Evolutionary conservation across 2,329 filamentous ascomycete species (phyloP), one percentile per base, ranked within the genome.

Genomic region (Aspergillus latus): DNA sequence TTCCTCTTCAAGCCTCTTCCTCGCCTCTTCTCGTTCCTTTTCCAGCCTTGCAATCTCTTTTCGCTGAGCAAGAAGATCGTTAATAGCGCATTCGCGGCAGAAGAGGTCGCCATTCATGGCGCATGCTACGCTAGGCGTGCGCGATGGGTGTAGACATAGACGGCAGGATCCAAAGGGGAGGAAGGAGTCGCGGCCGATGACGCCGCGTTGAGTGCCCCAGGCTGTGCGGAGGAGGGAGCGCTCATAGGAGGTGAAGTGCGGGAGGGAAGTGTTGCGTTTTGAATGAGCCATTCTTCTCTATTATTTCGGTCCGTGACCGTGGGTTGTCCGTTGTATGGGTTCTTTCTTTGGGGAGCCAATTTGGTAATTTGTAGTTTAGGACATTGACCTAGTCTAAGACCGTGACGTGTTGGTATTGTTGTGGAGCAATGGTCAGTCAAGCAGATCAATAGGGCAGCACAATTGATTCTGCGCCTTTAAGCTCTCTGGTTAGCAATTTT

Each of bases 241-340:
- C 77, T 97, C 94, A 76, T 97, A 86, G 26, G 91, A 87, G 34
- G 94, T 97, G 80, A 97, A 97, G 75, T 97, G 92, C 42, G 92
- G 87, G 44, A 93, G 86, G 44, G 90, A 93, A 44, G 92, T 96
- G 77, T 97, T 96, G 66, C 91, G 86, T 78, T 96, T 96, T 70
- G 76, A 78, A 61, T 78, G 76, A 7, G 76, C 75, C 76, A 78
- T 78, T 58, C 21, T 42, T 13, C 6, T 11, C 10, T 11, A 13
- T 13, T 29, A 13, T 15, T 16, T 30, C 16, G 1, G 7, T 45
- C 13, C 44, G 5, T 43, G 16, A 30, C 1, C n/a, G 10, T 9
- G 39, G 10, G 21, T 26, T 4, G 15, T 39, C 30, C 29, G 29
- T 40, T 34, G n/a, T 44, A 34, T 29, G 28, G n/a, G 6, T 28